These are phyloP conservation scores for Exutisphaerella laricina DNA, from an alignment of 2,329 filamentous ascomycete genomes.

Conservation along the genomic window DNA sequence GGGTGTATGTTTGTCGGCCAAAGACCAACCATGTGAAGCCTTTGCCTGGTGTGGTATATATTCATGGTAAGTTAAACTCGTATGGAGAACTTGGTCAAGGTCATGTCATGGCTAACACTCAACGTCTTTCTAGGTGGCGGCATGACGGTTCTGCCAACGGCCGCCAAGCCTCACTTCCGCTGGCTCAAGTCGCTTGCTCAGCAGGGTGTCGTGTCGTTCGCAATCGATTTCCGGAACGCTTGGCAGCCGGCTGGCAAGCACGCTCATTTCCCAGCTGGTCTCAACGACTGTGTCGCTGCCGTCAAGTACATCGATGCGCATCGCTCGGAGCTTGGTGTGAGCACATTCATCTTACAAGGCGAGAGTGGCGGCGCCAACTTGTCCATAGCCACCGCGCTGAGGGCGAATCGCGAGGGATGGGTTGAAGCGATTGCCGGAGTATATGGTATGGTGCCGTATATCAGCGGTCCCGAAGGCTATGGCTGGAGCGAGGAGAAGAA, in stretches of 20 bases:
- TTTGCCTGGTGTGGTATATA: conserved; percentile 27
- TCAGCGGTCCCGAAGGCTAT: conserved; percentile 13
- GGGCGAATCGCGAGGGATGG: conserved; percentile 29
- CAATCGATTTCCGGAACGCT: conserved; percentile 33
- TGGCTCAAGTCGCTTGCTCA: conserved; percentile 27
- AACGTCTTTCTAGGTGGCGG: too few species aligned
- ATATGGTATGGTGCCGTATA: conserved; percentile 25
- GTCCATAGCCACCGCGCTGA: conserved; percentile 25
- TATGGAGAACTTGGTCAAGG: too few species aligned
- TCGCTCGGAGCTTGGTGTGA: conserved; percentile 21
- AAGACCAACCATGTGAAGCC: conserved; percentile 8
- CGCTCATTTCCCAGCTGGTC: conserved; percentile 28
- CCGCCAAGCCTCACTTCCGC: conserved; percentile 22
- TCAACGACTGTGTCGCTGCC: conserved; percentile 30
- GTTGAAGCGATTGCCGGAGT: conserved; percentile 24
- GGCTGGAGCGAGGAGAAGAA: conserved; percentile 13
- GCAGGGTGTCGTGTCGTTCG: conserved; percentile 23
- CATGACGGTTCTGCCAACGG: conserved; percentile 23
- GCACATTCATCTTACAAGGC: conserved; percentile 28
- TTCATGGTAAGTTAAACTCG: too few species aligned
- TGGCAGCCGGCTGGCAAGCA: conserved; percentile 21
- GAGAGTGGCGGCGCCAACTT: conserved; percentile 32
- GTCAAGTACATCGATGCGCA: conserved; percentile 23
- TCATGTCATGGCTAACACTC: too few species aligned
- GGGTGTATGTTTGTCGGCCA: conserved; percentile 18